Base-by-base conservation (phyloP, 257 asterid genomes). In the Cordia subcordata region DNA sequence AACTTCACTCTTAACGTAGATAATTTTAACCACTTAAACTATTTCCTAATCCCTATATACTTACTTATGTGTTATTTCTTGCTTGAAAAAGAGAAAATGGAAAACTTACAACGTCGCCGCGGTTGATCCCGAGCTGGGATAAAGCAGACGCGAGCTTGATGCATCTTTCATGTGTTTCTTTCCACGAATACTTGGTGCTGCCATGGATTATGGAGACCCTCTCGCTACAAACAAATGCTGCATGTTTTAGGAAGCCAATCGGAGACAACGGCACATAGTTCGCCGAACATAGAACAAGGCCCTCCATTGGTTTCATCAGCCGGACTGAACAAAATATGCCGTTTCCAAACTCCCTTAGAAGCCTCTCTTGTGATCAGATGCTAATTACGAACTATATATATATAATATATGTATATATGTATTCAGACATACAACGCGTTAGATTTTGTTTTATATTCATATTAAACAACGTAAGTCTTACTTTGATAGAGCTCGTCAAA, bases 71-170 rank as follows among this genome's bases (percentile, higher is more conserved):
- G 16, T 16, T 3, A 37, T 47, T 38, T n/a, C 18, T 4, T n/a
- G n/a, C n/a, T n/a, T n/a, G n/a, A n/a, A n/a, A n/a, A 39, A 39
- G 19, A 44, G 13, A 40, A 44, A n/a, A 22, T 40, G 14, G 4
- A 39, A 51, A 14, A 75, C 77, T 75, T 60, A 78, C 83, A 17
- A 78, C 15, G 19, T 78, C 58, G 13, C 78, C 71, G 0, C 47
- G 57, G 22, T 42, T 9, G 42, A 74, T 61, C 38, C 80, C 80
- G 4, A 67, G 17, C 45, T 64, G 71, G 13, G 75, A 68, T 0
- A 78, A 65, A 32, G 73, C 66, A 23, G 83, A 74, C 1, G 83
- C 78, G 11, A 74, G 58, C 53, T 71, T 64, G 54, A 71, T 12
- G 64, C 83, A 78, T 68, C 83, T 71, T 19, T 19, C 66, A 42